Evolutionary conservation across 2,329 filamentous ascomycete species (phyloP).

Genomic region (Phoma herbarum): DNA sequence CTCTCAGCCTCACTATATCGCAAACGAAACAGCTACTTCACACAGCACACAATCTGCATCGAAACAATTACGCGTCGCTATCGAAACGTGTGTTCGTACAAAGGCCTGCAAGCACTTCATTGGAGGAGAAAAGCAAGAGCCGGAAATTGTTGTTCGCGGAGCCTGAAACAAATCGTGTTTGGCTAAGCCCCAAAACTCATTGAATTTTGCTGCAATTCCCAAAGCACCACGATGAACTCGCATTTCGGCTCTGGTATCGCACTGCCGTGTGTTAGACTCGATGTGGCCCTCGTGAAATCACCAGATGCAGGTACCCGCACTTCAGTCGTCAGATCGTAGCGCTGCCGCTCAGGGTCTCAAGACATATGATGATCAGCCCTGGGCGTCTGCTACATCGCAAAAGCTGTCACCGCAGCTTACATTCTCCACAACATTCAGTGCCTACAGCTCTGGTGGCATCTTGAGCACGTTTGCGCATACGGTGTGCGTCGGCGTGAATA

Average conservation of each 20-base stretch:
- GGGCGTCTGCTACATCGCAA: background rate
- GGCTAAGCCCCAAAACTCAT: background rate
- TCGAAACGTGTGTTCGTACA: background rate
- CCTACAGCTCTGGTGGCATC: background rate
- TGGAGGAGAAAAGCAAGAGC: background rate
- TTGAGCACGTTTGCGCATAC: background rate
- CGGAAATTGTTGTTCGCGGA: conserved; percentile 1
- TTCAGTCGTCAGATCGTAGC: background rate
- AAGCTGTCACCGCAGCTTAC: background rate
- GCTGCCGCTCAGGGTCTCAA: background rate
- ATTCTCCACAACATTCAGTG: background rate
- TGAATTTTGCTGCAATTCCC: conserved; percentile 4
- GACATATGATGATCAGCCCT: background rate
- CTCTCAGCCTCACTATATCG: conserved; percentile 1
- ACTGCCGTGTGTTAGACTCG: background rate
- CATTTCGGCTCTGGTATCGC: background rate
- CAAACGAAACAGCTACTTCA: background rate
- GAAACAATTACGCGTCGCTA: conserved; percentile 5
- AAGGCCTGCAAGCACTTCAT: background rate
- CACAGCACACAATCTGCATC: background rate
- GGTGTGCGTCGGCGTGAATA: background rate
- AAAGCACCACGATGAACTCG: background rate
- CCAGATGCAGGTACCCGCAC: conserved; percentile 16
- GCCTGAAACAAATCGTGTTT: conserved; percentile 16
- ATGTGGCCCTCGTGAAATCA: conserved; percentile 1